Percentiles rank a stretch among this genome's conserved stretches.
phyloP scores from a whole-genome alignment of 805 yeast species.

The Wickerhamiella galacta region DNA sequence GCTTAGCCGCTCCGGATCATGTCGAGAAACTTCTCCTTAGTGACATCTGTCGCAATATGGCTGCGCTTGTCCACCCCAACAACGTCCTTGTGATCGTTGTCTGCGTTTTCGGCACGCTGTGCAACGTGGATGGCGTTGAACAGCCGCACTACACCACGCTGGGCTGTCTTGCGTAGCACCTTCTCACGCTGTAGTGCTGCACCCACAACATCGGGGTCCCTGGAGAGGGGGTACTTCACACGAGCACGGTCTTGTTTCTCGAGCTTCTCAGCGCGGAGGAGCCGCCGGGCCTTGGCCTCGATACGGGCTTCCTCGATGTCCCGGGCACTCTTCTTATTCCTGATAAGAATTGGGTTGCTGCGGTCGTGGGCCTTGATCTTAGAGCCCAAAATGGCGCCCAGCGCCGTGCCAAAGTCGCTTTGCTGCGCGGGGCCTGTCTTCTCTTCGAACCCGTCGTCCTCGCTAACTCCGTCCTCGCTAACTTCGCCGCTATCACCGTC shows the following conservation, averaged over 20 bases:
- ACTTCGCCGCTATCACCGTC: constrained; percentile 13
- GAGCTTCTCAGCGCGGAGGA: constrained; percentile 54
- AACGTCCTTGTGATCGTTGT: constrained; percentile 16
- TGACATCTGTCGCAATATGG: constrained; percentile 47
- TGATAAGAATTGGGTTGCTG: constrained; percentile 76
- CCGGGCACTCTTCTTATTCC: constrained; percentile 54
- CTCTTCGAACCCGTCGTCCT: constrained; percentile 11
- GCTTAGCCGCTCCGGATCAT: constrained; percentile 37
- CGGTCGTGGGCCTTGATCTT: constrained; percentile 78
- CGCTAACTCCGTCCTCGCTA: constrained; percentile 14
- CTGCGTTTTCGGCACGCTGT: constrained; percentile 32
- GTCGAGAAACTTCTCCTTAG: constrained; percentile 81
- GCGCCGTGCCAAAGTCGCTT: constrained; percentile 62
- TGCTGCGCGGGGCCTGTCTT: constrained; percentile 23
- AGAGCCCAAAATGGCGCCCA: constrained; percentile 69
- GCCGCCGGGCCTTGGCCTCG: constrained; percentile 67
- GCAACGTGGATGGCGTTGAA: constrained; percentile 73
- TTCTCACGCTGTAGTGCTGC: constrained; percentile 49
- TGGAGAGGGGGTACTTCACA: constrained; percentile 49
- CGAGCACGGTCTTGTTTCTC: constrained; percentile 49
- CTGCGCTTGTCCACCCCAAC: constrained; percentile 22
- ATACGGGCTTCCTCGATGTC: constrained; percentile 66
- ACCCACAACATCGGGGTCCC: constrained; percentile 36
- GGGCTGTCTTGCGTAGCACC: constrained; percentile 61
- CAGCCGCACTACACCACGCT: constrained; percentile 69